phyloP scores from a whole-genome alignment of 2,329 filamentous ascomycete species.

The Cladosporium sp. region DNA sequence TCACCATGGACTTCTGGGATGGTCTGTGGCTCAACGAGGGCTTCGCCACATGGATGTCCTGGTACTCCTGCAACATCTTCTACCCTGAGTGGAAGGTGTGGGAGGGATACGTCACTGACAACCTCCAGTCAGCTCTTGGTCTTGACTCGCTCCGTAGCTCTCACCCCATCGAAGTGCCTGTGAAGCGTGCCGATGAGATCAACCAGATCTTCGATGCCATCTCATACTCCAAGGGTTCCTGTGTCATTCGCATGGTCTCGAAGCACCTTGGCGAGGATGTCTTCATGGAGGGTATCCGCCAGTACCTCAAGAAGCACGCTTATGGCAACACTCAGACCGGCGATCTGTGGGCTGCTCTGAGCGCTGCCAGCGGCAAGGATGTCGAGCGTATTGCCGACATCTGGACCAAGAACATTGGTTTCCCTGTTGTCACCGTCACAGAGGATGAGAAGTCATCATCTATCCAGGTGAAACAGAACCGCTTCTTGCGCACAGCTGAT shows the following conservation, averaged over 20 bases:
- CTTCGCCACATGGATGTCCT: slow-evolving; percentile 89
- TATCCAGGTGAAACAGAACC: slow-evolving; percentile 90
- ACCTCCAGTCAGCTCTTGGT: slow-evolving; percentile 80
- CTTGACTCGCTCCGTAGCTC: slow-evolving; percentile 91
- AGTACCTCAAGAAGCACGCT: slow-evolving; percentile 94
- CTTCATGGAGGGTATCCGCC: slow-evolving; percentile 88
- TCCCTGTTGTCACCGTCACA: slow-evolving; percentile 84
- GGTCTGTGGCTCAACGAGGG: slow-evolving; percentile 95
- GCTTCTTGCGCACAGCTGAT: slow-evolving; percentile 88
- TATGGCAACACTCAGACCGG: slow-evolving; percentile 91
- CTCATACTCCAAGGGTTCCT: slow-evolving; percentile 95
- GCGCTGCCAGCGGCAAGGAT: slow-evolving; percentile 86
- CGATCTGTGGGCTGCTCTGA: slow-evolving; percentile 86
- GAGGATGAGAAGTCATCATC: slow-evolving; percentile 69
- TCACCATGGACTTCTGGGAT: slow-evolving; percentile 99
- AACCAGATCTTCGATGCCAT: slow-evolving; percentile 99
- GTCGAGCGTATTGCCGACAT: slow-evolving; percentile 89
- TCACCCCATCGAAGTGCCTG: slow-evolving; percentile 93
- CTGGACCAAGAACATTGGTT: slow-evolving; percentile 96
- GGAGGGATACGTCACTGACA: slow-evolving; percentile 92
- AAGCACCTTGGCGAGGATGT: slow-evolving; percentile 89
- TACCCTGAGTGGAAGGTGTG: slow-evolving; percentile 99
- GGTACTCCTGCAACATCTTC: slow-evolving; percentile 92
- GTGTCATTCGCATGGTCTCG: slow-evolving; percentile 94
- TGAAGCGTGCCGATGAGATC: slow-evolving; percentile 92